Percentiles rank a stretch among this genome's conserved stretches.
Conservation (phyloP, 768 basidiomycete species). For the Russula dissimulans region DNA sequence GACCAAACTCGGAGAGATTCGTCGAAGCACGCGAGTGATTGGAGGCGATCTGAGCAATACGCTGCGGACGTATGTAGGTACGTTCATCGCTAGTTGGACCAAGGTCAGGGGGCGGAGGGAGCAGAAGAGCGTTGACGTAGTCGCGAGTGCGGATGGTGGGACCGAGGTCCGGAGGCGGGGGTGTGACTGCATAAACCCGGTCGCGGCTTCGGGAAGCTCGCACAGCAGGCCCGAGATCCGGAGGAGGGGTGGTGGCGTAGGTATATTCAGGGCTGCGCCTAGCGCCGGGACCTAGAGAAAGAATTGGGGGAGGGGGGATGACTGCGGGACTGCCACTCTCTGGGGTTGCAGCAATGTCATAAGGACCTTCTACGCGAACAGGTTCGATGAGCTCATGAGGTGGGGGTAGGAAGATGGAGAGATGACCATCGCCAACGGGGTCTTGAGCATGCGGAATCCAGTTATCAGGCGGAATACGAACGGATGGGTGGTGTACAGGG, state of each 20-base stretch:
- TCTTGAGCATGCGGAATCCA: constrained; percentile 19
- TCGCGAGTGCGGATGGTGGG: not conserved
- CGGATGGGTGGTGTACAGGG: constrained; percentile 2
- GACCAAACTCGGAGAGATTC: constrained; percentile 18
- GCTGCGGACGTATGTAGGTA: not conserved
- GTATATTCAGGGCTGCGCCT: constrained; percentile 5
- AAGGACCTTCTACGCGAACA: constrained; percentile 1
- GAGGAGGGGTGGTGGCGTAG: constrained; percentile 4
- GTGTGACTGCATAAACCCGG: not conserved
- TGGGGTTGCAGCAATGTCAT: constrained; percentile 11
- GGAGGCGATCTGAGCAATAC: constrained; percentile 4
- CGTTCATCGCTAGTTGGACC: not conserved
- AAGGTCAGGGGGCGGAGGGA: not conserved
- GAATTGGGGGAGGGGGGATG: constrained; percentile 1
- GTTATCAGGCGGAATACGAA: constrained; percentile 16
- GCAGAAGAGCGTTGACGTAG: not conserved
- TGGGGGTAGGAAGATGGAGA: constrained; percentile 17
- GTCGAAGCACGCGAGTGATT: constrained; percentile 18
- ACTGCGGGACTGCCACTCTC: constrained; percentile 13
- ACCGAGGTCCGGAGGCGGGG: constrained; percentile 4
- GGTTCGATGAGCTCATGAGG: constrained; percentile 14
- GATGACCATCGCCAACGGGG: constrained; percentile 10
- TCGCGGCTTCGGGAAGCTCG: constrained; percentile 4
- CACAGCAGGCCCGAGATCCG: not conserved
- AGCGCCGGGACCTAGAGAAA: not conserved